Percentiles rank a stretch among this genome's conserved stretches.
These are phyloP conservation scores for Salvia miltiorrhiza DNA, from an alignment of 257 asterid species.

Conservation along the genomic window DNA sequence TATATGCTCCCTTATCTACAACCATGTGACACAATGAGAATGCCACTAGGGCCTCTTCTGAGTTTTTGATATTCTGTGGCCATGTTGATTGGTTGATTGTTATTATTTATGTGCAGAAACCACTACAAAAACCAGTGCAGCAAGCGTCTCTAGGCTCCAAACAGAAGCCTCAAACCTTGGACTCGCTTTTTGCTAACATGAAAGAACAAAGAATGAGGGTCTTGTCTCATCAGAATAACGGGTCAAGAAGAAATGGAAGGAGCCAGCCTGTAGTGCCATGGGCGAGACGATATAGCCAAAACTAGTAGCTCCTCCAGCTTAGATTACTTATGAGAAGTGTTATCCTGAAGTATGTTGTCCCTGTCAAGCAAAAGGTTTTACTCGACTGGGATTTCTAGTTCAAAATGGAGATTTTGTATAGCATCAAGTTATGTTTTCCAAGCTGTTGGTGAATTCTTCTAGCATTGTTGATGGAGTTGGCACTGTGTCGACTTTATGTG, in stretches of 20 bases:
- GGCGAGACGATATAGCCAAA: constrained; percentile 50
- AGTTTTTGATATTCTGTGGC: not conserved
- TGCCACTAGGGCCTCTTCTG: not conserved
- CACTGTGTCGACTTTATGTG: not conserved
- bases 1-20: not conserved
- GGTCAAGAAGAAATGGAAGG: constrained; percentile 52
- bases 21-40: not conserved
- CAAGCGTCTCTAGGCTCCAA: constrained; percentile 33
- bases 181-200: constrained; percentile 89
- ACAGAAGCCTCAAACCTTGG: constrained; percentile 74
- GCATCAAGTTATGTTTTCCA: not conserved
- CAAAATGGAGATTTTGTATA: not conserved
- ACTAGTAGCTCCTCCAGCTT: constrained; percentile 15
- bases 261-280: constrained; percentile 57
- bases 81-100: not conserved
- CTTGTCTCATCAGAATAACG: constrained; percentile 38
- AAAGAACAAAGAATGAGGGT: constrained; percentile 70
- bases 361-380: not conserved
- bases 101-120: constrained; percentile 39
- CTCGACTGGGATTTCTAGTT: not conserved
- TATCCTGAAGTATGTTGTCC: not conserved
- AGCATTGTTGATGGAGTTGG: not conserved
- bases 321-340: constrained; percentile 3
- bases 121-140: constrained; percentile 24
- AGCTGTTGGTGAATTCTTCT: not conserved